These are phyloP conservation scores for Setomelanomma holmii DNA, from an alignment of 2,329 filamentous ascomycete genomes.

Conservation along the genomic window DNA sequence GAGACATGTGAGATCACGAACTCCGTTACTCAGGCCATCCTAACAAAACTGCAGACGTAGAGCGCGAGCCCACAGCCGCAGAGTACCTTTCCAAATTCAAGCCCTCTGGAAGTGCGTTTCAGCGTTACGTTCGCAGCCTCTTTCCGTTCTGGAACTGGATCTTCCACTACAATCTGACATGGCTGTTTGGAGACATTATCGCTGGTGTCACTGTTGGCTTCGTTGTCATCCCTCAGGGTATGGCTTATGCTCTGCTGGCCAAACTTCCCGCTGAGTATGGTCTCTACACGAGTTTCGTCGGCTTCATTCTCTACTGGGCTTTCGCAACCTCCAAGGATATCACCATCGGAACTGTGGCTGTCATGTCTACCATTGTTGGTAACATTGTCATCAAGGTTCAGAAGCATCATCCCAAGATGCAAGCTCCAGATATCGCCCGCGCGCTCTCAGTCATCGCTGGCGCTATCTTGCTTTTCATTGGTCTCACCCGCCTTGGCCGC, in stretches of 20 bases:
- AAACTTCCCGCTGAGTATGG: constrained; percentile 82
- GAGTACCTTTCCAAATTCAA: constrained; percentile 74
- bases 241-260: constrained; percentile 91
- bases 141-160: constrained; percentile 96
- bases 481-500: constrained; percentile 81
- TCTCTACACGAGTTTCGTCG: constrained; percentile 95
- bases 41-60: constrained; percentile 74
- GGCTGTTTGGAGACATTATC: constrained; percentile 86
- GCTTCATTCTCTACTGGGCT: constrained; percentile 93
- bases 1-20: constrained; percentile 31
- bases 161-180: constrained; percentile 83
- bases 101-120: constrained; percentile 63
- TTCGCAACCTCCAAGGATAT: constrained; percentile 99
- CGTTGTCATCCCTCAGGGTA: constrained; percentile 92
- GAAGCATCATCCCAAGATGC: constrained; percentile 55
- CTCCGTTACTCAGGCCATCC: not conserved
- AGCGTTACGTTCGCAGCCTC: constrained; percentile 71
- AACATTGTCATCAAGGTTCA: constrained; percentile 73
- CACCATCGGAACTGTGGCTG: constrained; percentile 96
- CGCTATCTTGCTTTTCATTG: constrained; percentile 79
- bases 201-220: constrained; percentile 79
- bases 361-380: constrained; percentile 90
- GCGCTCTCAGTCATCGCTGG: constrained; percentile 81
- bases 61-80: constrained; percentile 75
- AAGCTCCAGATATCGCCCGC: constrained; percentile 70